Evolutionary conservation across 257 asterid genomes (phyloP).

Genomic region (Penstemon eatonii): DNA sequence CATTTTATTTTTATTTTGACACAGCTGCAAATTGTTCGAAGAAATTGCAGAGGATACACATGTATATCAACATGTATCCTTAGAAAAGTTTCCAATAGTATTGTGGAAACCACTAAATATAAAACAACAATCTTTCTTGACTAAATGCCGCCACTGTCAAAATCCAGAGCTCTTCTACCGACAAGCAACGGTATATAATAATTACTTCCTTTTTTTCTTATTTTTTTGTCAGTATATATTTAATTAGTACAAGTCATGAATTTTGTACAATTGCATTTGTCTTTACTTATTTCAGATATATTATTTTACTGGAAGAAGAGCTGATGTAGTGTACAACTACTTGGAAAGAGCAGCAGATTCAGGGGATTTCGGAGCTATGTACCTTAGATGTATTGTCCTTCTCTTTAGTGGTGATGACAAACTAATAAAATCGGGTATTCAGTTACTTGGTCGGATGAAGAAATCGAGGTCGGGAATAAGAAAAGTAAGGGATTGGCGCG

Average conservation of each 20-base stretch:
- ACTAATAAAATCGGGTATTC: slow-evolving; percentile 14
- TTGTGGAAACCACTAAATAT: neutral
- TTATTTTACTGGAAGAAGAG: slow-evolving; percentile 20
- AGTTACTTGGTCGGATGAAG: neutral
- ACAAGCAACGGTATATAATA: slow-evolving; percentile 32
- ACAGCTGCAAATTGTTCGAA: no score
- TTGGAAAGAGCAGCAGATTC: slow-evolving; percentile 22
- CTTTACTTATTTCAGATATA: slow-evolving; percentile 28
- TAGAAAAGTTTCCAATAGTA: slow-evolving; percentile 27
- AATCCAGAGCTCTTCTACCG: slow-evolving; percentile 32
- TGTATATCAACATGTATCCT: slow-evolving; percentile 8
- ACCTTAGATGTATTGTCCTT: slow-evolving; percentile 19
- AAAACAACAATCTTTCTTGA: slow-evolving; percentile 6
- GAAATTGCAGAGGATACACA: slow-evolving; percentile 21
- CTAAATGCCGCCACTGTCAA: slow-evolving; percentile 12
- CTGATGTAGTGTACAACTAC: neutral
- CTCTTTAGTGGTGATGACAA: slow-evolving; percentile 20
- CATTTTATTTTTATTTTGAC: no score
- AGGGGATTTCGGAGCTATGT: slow-evolving; percentile 31
- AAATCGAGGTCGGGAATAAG: neutral
- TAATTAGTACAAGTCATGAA: neutral
- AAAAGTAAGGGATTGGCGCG: slow-evolving; percentile 11
- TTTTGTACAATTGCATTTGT: neutral
- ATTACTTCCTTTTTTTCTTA: neutral
- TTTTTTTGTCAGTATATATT: neutral